Percentiles rank a stretch among this genome's conserved stretches.
phyloP scores from a whole-genome alignment of 179 eudicot genomes.

The Spinacia oleracea region DNA sequence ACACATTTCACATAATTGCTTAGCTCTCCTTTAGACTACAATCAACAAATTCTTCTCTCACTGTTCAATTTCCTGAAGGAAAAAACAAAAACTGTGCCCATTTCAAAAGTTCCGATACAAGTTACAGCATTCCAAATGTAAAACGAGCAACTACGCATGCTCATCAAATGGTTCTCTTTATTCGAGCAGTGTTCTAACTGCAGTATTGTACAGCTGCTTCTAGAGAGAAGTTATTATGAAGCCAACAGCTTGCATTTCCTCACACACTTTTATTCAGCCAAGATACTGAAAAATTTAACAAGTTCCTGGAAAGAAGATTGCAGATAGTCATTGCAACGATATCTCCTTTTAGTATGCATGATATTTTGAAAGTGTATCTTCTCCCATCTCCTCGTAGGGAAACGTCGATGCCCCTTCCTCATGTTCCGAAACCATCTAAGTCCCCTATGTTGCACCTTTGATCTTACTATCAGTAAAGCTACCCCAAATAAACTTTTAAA shows the following conservation, averaged over 20 bases:
- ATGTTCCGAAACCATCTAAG: not conserved
- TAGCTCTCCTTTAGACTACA: constrained; percentile 5
- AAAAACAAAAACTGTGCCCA: not conserved
- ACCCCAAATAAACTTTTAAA: not conserved
- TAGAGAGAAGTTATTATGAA: not conserved
- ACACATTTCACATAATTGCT: not conserved
- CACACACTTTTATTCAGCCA: not conserved
- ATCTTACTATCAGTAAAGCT: not conserved
- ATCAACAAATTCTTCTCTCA: not conserved
- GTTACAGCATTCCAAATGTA: not conserved
- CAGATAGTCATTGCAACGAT: not conserved
- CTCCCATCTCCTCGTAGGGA: not conserved
- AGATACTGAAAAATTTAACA: not conserved
- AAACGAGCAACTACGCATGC: not conserved
- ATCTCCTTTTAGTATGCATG: not conserved
- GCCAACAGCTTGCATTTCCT: not conserved
- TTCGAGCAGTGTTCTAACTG: not conserved
- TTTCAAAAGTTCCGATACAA: constrained; percentile 8
- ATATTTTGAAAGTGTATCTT: not conserved
- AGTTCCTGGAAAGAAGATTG: not conserved
- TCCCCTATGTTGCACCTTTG: not conserved
- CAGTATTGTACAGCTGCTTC: too few species aligned
- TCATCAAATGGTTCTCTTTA: not conserved
- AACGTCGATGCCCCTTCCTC: not conserved
- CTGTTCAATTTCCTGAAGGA: not conserved